A percentile compares a stretch with the other conserved stretches of the same genome.
phyloP scores from a whole-genome alignment of 148 eudicot species.

The Diospyros kaki region DNA sequence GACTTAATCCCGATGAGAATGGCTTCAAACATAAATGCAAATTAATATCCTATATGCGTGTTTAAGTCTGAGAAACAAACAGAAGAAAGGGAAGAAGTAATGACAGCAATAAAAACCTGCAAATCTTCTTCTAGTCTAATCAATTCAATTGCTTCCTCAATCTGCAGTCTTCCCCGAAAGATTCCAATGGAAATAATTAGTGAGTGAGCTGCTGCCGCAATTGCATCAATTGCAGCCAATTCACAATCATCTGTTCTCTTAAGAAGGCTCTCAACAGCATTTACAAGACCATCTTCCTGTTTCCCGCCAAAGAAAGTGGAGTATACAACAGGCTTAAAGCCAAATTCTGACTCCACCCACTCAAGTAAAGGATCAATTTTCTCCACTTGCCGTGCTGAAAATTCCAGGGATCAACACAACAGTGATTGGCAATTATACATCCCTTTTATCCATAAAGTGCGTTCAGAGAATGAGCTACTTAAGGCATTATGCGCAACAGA shows the following conservation, averaged over 20 bases:
- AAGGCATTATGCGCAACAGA: neutral
- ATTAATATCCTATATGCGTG: neutral
- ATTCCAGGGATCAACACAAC: constrained; percentile 7
- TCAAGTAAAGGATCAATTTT: constrained; percentile 77
- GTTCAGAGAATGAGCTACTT: neutral
- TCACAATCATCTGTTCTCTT: constrained; percentile 73
- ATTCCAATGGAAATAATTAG: constrained; percentile 66
- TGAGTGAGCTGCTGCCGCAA: constrained; percentile 85
- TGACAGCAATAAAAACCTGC: constrained; percentile 43
- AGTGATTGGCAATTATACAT: neutral
- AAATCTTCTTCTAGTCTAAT: constrained; percentile 94
- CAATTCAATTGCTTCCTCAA: constrained; percentile 85
- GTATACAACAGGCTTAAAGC: constrained; percentile 72
- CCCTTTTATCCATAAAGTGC: neutral
- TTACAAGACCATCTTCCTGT: constrained; percentile 77
- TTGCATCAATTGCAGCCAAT: constrained; percentile 85
- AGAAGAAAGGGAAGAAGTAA: neutral
- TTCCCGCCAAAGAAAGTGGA: constrained; percentile 85
- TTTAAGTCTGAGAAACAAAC: neutral
- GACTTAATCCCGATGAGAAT: neutral
- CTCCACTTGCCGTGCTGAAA: constrained; percentile 75
- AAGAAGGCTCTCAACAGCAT: constrained; percentile 61
- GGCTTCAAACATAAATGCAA: neutral
- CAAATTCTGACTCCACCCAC: constrained; percentile 88
- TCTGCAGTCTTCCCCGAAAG: constrained; percentile 53